Evolutionary conservation across 208 protist genomes (phyloP), one percentile per base, ranked within the genome.

Genomic region (Acanthamoeba lenticulata): DNA sequence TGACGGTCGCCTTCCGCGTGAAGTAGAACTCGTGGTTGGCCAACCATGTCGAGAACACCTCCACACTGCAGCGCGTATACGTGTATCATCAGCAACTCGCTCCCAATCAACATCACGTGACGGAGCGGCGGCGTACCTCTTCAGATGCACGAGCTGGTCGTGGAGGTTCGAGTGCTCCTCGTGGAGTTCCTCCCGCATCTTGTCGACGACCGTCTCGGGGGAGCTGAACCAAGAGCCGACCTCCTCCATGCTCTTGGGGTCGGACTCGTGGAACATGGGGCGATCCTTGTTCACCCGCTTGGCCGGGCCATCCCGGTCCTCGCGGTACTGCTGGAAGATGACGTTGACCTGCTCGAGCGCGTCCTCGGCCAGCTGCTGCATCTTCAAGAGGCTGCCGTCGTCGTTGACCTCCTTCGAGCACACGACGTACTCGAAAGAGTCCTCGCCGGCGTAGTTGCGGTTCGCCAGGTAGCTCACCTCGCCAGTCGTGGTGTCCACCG

Each of bases 391-490:
- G 47, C 52, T 42, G 21, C 19, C 40, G 19, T 36, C 40, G 44
- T 89, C 52, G 32, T 21, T 9, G 32, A 89, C 7, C 45, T 67
- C 44, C 32, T 36, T 7, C 15, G 81, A 89, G 81, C 81, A 89
- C 32, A 89, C 45, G 6, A 42, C 60, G 52, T 89, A 89, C 9
- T 49, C 13, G 81, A 89, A 89, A 6, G n/a, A 29, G 42, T 89
- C 81, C 29, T 67, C 81, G n/a, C 81, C 81, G 19, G 81, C 81
- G 32, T n/a, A 89, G 81, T 89, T 89, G 44, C 52, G 44, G 38
- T 89, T 29, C 1, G 81, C 42, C 44, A 89, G 44, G 81, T 89
- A 89, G 7, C 17, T 36, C n/a, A 89, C 34, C n/a, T 62, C 81
- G 42, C 81, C 81, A 9, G 44, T 62, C 45, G n/a, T n/a, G n/a